Evolutionary conservation across 345 rosid genomes (phyloP).

Genomic region (Raphanus sativus): DNA sequence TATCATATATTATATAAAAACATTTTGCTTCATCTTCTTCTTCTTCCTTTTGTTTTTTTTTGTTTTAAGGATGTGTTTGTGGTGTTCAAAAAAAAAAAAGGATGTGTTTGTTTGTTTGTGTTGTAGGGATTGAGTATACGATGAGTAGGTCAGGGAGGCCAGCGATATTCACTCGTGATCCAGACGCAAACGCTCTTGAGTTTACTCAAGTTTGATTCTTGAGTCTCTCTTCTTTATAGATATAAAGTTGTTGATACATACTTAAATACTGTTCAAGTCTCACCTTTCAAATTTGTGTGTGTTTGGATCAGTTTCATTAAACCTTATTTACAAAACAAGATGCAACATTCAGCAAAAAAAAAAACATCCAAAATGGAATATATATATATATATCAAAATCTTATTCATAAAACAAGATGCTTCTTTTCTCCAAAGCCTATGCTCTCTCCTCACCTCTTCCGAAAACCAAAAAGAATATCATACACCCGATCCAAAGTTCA

Average conservation of each 20-base stretch:
- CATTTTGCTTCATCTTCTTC: not conserved
- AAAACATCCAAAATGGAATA: not conserved
- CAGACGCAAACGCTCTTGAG: slow-evolving; percentile 91
- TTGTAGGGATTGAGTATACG: slow-evolving; percentile 67
- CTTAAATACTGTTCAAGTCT: slow-evolving; percentile 5
- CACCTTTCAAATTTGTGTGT: not conserved
- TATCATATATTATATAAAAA: slow-evolving; percentile 15
- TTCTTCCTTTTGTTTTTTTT: not conserved
- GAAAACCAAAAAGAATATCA: no score
- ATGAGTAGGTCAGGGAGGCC: slow-evolving; percentile 89
- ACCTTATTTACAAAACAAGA: not conserved
- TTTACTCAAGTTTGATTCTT: slow-evolving; percentile 62
- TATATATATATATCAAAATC: no score
- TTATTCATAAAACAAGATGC: not conserved
- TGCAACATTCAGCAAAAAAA: not conserved
- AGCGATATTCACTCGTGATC: slow-evolving; percentile 86
- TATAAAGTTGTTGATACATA: slow-evolving; percentile 19
- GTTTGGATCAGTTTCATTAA: not conserved
- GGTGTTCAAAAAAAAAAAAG: no score
- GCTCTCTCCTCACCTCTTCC: not conserved
- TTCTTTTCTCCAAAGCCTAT: not conserved
- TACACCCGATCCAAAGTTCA: not conserved
- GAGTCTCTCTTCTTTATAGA: not conserved
- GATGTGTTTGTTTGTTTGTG: not conserved
- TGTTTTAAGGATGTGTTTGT: not conserved